Evolutionary conservation across 2,329 filamentous ascomycete genomes (phyloP), one percentile per base, ranked within the genome.

Genomic region (Colletotrichum echinochloae): DNA sequence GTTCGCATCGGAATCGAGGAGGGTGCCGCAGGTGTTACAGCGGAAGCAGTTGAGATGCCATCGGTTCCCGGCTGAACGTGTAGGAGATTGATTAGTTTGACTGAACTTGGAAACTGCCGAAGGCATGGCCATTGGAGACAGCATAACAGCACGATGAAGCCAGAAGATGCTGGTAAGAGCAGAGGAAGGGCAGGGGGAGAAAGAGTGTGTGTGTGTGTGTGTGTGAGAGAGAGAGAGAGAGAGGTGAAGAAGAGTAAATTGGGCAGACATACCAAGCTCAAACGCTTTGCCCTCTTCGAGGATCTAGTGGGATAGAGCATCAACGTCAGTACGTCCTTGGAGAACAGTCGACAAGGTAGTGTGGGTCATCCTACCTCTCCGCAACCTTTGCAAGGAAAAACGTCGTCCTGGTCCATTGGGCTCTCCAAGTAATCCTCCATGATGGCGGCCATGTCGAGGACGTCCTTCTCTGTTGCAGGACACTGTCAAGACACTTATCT

Each of bases 31-130:
- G 66, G 93, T 97, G 81, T 97, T 96, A 87, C 95, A 98, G 79
- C 95, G 92, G 84, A 99, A 99, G 86, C 96, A 99, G 84, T 98
- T 93, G 78, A 99, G 93, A 86, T 99, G 96, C 96, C 95, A 98
- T 88, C 95, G 90, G 81, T 97, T 96, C 73, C 95, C 95, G 80
- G 95, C 95, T 62, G 55, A 70, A 18, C n/a, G 65, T n/a, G 60
- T 39, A 74, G 72, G 71, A 74, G 72, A 65, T 37, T 68, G 26
- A 70, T 80, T 72, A 79, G 77, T 75, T 37, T 46, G 54, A 26
- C 66, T 60, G 66, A 73, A 71, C 55, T 73, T 73, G n/a, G 73
- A 74, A 30, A 74, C 49, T 30, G 51, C 67, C 37, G 70, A 60
- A 60, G 71, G 56, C 57, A 71, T 66, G 33, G 65, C 56, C 64